Base-by-base conservation (phyloP, 805 yeast species). In the Pichia californica region DNA sequence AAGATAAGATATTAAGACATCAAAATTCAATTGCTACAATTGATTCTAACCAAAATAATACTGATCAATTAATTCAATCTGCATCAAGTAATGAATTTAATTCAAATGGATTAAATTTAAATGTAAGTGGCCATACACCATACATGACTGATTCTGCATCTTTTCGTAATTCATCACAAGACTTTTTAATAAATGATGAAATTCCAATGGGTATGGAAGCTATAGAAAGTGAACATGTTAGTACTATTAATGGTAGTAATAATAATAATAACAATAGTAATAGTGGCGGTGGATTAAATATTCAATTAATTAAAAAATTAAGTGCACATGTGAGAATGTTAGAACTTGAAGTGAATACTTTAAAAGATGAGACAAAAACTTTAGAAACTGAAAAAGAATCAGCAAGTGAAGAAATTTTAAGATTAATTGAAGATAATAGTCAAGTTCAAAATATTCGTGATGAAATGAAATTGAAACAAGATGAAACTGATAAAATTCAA, bases 251-350 rank as follows among this genome's bases (percentile, higher is more conserved):
- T 34, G 52, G 51, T 4, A 23, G 37, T 13, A 31, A 23, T 18
- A 31, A n/a, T 1, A 45, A 49, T 16, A 56, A 53, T 21, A 53
- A 48, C 9, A 48, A 46, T n/a, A 43, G 44, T 16, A 56, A 53
- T 15, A 52, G 48, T 7, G 47, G 46, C n/a, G 44, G 42, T 7
- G 52, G 51, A 7, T 47, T 56, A 13, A 63, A 63, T 42, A 71
- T 81, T 35, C 96, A 84, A 56, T 59, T 86, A 41, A 74, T 86
- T 38, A 79, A 83, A 48, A 85, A 82, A 54, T 71, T 93, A 70
- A 79, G 89, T 36, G 66, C 85, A 0, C 86, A 80, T 39, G 78
- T 91, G 16, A 73, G 95, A 46, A 72, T 89, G 44, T 67, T 91
- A 32, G 96, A 91, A 58, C 74, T 83, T 23, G 97, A 93, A 56